Evolutionary conservation across 2,329 filamentous ascomycete genomes (phyloP).

Genomic region (Penicillium sumatraense): DNA sequence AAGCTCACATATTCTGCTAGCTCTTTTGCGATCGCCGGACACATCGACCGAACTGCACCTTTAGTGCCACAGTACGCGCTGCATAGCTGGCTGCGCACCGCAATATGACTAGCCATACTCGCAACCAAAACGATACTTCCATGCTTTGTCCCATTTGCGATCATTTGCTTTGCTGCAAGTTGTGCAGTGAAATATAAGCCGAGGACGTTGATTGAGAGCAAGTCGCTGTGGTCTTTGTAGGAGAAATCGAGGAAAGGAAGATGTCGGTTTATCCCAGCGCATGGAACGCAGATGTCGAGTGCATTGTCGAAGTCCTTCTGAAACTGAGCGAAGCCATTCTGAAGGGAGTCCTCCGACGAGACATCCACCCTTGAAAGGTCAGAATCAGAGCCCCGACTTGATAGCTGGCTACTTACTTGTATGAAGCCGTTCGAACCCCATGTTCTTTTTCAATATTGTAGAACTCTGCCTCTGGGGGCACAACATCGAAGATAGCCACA

Average conservation of each 20-base stretch:
- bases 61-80: slow-evolving; percentile 56
- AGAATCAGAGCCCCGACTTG: background rate
- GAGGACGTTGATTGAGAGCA: slow-evolving; percentile 51
- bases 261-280: slow-evolving; percentile 53
- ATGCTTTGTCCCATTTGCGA: slow-evolving; percentile 54
- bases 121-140: slow-evolving; percentile 60
- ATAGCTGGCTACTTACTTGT: slow-evolving; percentile 34
- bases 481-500: slow-evolving; percentile 53
- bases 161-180: slow-evolving; percentile 56
- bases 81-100: slow-evolving; percentile 54
- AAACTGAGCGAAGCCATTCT: slow-evolving; percentile 38
- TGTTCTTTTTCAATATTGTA: slow-evolving; percentile 47
- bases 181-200: slow-evolving; percentile 55
- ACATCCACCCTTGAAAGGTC: slow-evolving; percentile 44
- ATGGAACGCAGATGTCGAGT: slow-evolving; percentile 52
- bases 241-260: slow-evolving; percentile 51
- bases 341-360: slow-evolving; percentile 36
- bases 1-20: slow-evolving; percentile 42
- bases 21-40: slow-evolving; percentile 53
- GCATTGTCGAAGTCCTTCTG: slow-evolving; percentile 40
- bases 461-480: slow-evolving; percentile 45
- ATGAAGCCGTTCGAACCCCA: slow-evolving; percentile 48
- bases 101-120: slow-evolving; percentile 58
- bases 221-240: slow-evolving; percentile 47
- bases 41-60: slow-evolving; percentile 54